Evolutionary conservation across 164 flowering plant species (phyloP).

Genomic region (Stephania cephalantha): DNA sequence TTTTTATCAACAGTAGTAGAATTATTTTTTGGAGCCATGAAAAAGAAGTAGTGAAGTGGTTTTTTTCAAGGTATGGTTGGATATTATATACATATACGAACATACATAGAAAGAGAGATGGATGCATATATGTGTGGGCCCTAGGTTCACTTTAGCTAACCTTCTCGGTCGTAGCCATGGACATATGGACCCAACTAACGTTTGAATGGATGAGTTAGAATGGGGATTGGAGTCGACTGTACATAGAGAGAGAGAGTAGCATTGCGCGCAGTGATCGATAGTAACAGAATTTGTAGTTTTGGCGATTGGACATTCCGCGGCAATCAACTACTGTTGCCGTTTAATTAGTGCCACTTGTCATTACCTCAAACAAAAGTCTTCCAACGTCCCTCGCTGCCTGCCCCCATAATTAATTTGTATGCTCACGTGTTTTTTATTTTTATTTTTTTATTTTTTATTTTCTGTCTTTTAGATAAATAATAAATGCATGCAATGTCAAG

Average conservation of each 20-base stretch:
- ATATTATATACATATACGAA: background rate
- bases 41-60: background rate
- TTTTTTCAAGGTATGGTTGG: background rate
- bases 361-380: background rate
- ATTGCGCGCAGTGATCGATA: background rate
- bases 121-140: background rate
- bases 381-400: no score
- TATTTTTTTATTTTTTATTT: no score
- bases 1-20: no score
- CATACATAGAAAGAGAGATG: background rate
- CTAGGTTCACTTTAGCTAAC: background rate
- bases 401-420: no score
- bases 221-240: background rate
- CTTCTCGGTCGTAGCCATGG: background rate
- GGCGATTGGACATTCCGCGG: background rate
- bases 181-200: slow-evolving; percentile 1
- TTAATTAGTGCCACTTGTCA: background rate
- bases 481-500: no score
- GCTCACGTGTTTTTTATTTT: no score
- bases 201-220: slow-evolving; percentile 4
- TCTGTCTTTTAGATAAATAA: no score
- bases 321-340: background rate
- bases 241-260: background rate
- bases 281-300: slow-evolving; percentile 9
- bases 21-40: background rate